phyloP scores from a whole-genome alignment of 371 early-diverging fungal species.

The Mortierella sp. region DNA sequence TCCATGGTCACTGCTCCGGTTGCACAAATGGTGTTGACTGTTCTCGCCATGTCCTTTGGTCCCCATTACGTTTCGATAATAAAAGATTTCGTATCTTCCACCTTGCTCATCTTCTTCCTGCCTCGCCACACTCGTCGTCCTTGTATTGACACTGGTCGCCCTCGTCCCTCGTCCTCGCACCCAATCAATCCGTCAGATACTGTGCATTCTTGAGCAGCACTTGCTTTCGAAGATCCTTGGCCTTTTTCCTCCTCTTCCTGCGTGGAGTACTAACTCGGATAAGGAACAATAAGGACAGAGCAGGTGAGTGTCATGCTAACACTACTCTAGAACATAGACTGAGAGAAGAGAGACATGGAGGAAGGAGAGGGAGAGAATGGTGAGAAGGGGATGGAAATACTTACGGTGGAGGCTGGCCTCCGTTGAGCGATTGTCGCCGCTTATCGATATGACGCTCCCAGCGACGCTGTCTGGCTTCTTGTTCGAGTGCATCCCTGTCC shows the following conservation, averaged over 20 bases:
- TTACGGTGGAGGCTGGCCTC: slow-evolving; percentile 33
- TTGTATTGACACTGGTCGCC: too few species aligned
- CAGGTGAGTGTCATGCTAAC: too few species aligned
- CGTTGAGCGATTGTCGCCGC: slow-evolving; percentile 41
- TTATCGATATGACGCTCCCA: slow-evolving; percentile 45
- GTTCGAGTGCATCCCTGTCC: slow-evolving; percentile 36
- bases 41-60: too few species aligned
- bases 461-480: slow-evolving; percentile 44
- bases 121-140: too few species aligned
- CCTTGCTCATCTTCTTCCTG: too few species aligned
- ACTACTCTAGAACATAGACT: not conserved
- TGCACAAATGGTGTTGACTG: too few species aligned
- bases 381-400: slow-evolving; percentile 2
- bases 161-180: slow-evolving; percentile 7
- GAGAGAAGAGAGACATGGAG: not conserved
- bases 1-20: too few species aligned
- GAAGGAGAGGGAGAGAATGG: not conserved
- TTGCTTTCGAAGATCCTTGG: slow-evolving; percentile 48
- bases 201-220: slow-evolving; percentile 53
- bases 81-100: too few species aligned
- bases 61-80: too few species aligned
- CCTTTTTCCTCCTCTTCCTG: slow-evolving; percentile 46
- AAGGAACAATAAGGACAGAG: not conserved
- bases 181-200: slow-evolving; percentile 39
- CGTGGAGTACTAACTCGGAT: slow-evolving; percentile 16